phyloP scores from a whole-genome alignment of 306 rosid species.

The Sindora glabra region DNA sequence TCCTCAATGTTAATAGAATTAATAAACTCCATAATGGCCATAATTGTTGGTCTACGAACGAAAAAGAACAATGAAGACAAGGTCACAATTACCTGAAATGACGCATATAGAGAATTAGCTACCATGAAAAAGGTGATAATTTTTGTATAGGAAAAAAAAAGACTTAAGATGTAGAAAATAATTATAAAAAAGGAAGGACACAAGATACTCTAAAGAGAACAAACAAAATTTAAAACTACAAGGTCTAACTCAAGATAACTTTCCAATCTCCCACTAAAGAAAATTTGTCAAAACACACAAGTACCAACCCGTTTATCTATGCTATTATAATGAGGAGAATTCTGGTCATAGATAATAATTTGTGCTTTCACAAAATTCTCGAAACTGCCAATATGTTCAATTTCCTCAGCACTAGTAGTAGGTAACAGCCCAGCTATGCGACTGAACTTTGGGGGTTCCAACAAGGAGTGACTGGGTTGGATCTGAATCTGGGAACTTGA shows the following conservation, averaged over 20 bases:
- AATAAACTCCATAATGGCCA: slow-evolving; percentile 82
- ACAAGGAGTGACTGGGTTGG: slow-evolving; percentile 21
- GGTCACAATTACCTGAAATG: slow-evolving; percentile 68
- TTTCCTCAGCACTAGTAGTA: slow-evolving; percentile 28
- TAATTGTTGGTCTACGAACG: slow-evolving; percentile 83
- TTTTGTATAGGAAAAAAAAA: too few relatives aligned
- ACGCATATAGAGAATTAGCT: slow-evolving; percentile 5
- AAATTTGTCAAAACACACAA: slow-evolving; percentile 15
- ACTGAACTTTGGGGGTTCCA: slow-evolving; percentile 49
- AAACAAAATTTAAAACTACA: slow-evolving; percentile 1
- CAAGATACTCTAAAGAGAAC: too few relatives aligned
- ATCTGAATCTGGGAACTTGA: slow-evolving; percentile 20
- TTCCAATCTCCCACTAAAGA: slow-evolving; percentile 5
- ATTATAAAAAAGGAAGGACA: too few relatives aligned
- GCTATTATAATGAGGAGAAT: slow-evolving; percentile 62
- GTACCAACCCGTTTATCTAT: slow-evolving; percentile 69
- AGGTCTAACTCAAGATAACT: too few relatives aligned
- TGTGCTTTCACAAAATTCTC: slow-evolving; percentile 94
- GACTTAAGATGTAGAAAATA: too few relatives aligned
- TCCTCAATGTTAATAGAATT: slow-evolving; percentile 70
- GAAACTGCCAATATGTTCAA: slow-evolving; percentile 38
- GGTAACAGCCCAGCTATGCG: slow-evolving; percentile 81
- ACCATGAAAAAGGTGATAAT: too few relatives aligned
- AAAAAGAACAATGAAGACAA: slow-evolving; percentile 82
- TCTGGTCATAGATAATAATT: slow-evolving; percentile 56